phyloP scores from a whole-genome alignment of 2,329 filamentous ascomycete genomes.

The Gnomoniopsis sp. region DNA sequence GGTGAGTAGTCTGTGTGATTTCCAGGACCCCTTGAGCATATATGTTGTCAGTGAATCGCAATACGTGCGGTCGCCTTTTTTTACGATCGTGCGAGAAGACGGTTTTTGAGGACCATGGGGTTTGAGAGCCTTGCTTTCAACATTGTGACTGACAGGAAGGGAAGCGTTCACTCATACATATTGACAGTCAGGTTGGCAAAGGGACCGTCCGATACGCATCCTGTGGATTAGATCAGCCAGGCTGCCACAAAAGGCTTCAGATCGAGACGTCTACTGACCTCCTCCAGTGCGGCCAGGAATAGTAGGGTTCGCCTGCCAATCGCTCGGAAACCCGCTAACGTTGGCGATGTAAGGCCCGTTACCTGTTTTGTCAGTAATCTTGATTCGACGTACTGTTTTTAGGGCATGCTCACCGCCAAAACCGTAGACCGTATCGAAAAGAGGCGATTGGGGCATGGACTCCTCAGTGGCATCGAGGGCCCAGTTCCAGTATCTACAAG shows the following conservation, averaged over 20 bases:
- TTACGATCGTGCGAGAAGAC: no score
- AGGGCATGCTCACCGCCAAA: constrained; percentile 20
- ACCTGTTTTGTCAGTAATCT: constrained; percentile 11
- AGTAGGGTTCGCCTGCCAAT: constrained; percentile 12
- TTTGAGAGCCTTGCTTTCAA: background rate
- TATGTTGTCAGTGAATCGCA: background rate
- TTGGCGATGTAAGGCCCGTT: constrained; percentile 25
- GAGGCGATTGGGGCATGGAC: constrained; percentile 21
- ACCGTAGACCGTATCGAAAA: constrained; percentile 25
- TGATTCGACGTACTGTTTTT: background rate
- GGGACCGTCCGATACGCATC: constrained; percentile 31
- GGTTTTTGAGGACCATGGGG: no score
- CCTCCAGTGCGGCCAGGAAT: constrained; percentile 25
- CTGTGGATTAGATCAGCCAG: background rate
- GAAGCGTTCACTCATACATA: background rate
- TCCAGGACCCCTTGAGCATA: background rate
- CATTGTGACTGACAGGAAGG: background rate
- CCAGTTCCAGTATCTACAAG: constrained; percentile 22
- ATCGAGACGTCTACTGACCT: constrained; percentile 7
- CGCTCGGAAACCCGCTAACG: constrained; percentile 15
- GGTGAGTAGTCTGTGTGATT: background rate
- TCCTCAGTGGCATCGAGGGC: constrained; percentile 22
- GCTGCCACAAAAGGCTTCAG: background rate
- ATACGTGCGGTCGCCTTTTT: no score
- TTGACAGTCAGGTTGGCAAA: constrained; percentile 31